Evolutionary conservation across 2,329 filamentous ascomycete species (phyloP).

Genomic region (Claviceps sp.): DNA sequence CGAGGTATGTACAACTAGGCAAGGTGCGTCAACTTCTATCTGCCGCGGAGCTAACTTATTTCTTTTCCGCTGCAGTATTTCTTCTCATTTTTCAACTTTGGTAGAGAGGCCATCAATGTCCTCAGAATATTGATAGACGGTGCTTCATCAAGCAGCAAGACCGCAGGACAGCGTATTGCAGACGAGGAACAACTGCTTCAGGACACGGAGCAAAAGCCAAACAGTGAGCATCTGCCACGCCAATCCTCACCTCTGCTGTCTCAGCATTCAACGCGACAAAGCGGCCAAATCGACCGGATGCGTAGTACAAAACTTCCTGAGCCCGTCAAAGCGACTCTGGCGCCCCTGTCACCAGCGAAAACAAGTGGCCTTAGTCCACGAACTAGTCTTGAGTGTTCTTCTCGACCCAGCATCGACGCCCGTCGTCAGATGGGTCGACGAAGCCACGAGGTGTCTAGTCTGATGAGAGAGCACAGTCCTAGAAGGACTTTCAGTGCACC

Average conservation of each 20-base stretch:
- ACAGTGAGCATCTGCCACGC: neutral
- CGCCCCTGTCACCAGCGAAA: slow-evolving; percentile 31
- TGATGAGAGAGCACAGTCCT: slow-evolving; percentile 27
- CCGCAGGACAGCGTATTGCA: slow-evolving; percentile 11
- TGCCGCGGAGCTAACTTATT: neutral
- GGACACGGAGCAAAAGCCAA: neutral
- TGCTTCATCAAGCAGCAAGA: slow-evolving; percentile 30
- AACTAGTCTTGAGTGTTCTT: slow-evolving; percentile 36
- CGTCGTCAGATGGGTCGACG: slow-evolving; percentile 32
- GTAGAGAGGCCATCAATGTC: slow-evolving; percentile 69
- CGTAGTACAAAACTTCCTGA: slow-evolving; percentile 35
- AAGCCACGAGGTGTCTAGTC: slow-evolving; percentile 38
- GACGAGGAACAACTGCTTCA: slow-evolving; percentile 7
- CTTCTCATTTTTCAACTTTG: slow-evolving; percentile 86
- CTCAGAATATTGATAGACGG: slow-evolving; percentile 61
- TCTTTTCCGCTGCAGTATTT: slow-evolving; percentile 53
- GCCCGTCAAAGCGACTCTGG: slow-evolving; percentile 47
- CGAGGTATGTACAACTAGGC: slow-evolving; percentile 45
- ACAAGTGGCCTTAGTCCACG: slow-evolving; percentile 38
- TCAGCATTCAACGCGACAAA: slow-evolving; percentile 10
- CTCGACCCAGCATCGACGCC: slow-evolving; percentile 39
- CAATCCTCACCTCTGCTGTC: slow-evolving; percentile 3
- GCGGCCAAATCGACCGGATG: slow-evolving; percentile 16
- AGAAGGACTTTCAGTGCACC: slow-evolving; percentile 52
- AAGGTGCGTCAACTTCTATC: neutral